A percentile compares a stretch with the other conserved stretches of the same genome.
Conservation (phyloP, 768 basidiomycete genomes). For the Tulasnella calospora region DNA sequence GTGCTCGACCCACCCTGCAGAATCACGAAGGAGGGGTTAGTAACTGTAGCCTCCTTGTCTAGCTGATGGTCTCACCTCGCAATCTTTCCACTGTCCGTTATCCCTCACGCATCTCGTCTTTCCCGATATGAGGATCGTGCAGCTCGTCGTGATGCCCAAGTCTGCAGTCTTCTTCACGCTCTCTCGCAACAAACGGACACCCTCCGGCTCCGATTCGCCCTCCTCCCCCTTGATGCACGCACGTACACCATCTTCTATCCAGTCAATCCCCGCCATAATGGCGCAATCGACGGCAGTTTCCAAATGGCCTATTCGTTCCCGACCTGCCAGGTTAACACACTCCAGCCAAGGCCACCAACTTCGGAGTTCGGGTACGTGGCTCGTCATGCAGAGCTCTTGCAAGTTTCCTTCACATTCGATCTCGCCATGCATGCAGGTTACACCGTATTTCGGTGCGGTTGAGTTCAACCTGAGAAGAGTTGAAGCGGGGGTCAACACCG, state of each 20-base stretch:
- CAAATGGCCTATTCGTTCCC: slow-evolving; percentile 57
- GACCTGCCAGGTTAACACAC: slow-evolving; percentile 65
- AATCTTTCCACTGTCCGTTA: slow-evolving; percentile 64
- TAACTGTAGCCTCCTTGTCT: not conserved
- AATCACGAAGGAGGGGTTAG: not conserved
- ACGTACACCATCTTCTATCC: slow-evolving; percentile 44
- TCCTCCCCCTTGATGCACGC: slow-evolving; percentile 56
- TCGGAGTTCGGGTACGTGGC: slow-evolving; percentile 34
- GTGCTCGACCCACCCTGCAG: not conserved
- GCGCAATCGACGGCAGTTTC: slow-evolving; percentile 66
- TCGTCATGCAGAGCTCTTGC: slow-evolving; percentile 69
- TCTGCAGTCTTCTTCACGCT: slow-evolving; percentile 48
- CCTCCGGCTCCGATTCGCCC: slow-evolving; percentile 45
- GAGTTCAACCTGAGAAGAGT: slow-evolving; percentile 48
- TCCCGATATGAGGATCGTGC: slow-evolving; percentile 74
- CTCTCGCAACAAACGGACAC: slow-evolving; percentile 55
- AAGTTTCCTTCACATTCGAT: slow-evolving; percentile 85
- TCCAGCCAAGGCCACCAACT: slow-evolving; percentile 80
- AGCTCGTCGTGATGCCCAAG: slow-evolving; percentile 68
- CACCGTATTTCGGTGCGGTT: slow-evolving; percentile 69
- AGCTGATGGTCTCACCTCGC: slow-evolving; percentile 56
- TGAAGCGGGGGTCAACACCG: slow-evolving; percentile 2
- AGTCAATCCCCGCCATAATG: slow-evolving; percentile 56
- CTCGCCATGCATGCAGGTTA: slow-evolving; percentile 72
- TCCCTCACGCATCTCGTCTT: slow-evolving; percentile 62